Evolutionary conservation across 139 green algal genomes (phyloP).

Genomic region (Gonium pectorale): DNA sequence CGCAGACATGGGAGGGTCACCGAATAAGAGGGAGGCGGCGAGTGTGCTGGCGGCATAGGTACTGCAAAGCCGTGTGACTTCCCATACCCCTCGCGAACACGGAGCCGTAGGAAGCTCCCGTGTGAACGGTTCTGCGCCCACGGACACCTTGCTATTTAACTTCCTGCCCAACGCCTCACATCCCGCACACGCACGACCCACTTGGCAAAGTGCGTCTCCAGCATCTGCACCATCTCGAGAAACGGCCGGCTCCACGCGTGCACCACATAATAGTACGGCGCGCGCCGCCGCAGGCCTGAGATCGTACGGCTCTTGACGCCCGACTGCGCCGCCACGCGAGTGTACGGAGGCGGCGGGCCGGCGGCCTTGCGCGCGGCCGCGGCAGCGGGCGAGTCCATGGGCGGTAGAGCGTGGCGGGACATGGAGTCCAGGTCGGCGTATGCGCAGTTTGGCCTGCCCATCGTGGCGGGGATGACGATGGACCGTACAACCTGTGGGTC

Average conservation of each 20-base stretch:
- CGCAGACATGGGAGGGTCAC: too few species aligned
- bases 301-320: background rate
- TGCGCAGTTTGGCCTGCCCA: background rate
- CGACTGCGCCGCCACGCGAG: too few species aligned
- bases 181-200: too few species aligned
- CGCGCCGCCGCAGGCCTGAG: background rate
- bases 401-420: background rate
- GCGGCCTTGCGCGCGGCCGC: slow-evolving; percentile 26
- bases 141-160: too few species aligned
- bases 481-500: background rate
- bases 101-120: too few species aligned
- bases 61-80: too few species aligned
- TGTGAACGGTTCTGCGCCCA: too few species aligned
- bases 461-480: slow-evolving; percentile 25
- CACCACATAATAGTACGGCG: slow-evolving; percentile 39
- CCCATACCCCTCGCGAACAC: too few species aligned
- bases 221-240: slow-evolving; percentile 17
- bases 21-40: too few species aligned
- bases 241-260: slow-evolving; percentile 35
- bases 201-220: slow-evolving; percentile 17
- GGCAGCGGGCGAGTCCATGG: slow-evolving; percentile 12
- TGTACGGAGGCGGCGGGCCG: slow-evolving; percentile 26
- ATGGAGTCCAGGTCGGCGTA: background rate
- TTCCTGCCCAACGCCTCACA: background rate
- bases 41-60: too few species aligned